Conservation (phyloP, 805 yeast species). For the Wickerhamiella cacticola region DNA sequence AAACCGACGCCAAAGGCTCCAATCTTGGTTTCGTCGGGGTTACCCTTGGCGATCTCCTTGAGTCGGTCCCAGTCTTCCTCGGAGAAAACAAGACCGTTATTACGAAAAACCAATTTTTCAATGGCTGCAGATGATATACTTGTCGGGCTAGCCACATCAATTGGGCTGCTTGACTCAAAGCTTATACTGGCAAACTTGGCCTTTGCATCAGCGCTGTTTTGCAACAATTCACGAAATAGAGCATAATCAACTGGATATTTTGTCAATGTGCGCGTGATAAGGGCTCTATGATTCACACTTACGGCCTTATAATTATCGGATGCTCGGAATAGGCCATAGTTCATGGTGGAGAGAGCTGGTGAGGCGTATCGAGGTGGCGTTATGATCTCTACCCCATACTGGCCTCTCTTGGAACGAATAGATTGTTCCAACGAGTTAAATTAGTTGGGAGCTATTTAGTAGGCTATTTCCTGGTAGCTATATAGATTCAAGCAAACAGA, state of each 20-base stretch:
- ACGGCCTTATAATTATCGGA: slow-evolving; percentile 25
- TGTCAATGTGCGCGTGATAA: slow-evolving; percentile 33
- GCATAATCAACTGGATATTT: slow-evolving; percentile 36
- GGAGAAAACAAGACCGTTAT: slow-evolving; percentile 29
- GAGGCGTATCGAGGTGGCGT: too few relatives aligned
- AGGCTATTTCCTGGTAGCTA: too few relatives aligned
- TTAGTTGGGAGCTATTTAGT: too few relatives aligned
- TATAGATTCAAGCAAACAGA: too few relatives aligned
- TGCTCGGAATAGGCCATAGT: slow-evolving; percentile 20
- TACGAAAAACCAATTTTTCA: slow-evolving; percentile 20
- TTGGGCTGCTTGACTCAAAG: slow-evolving; percentile 18
- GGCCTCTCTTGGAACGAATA: too few relatives aligned
- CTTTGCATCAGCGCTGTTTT: slow-evolving; percentile 33
- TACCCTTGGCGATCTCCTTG: slow-evolving; percentile 33
- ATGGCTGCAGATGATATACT: slow-evolving; percentile 26
- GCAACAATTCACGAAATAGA: slow-evolving; percentile 31
- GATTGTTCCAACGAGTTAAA: too few relatives aligned
- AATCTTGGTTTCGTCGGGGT: slow-evolving; percentile 34
- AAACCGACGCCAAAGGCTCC: slow-evolving; percentile 40
- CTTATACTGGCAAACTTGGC: slow-evolving; percentile 28
- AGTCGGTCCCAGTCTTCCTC: slow-evolving; percentile 32
- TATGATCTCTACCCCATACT: too few relatives aligned
- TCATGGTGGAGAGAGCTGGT: too few relatives aligned
- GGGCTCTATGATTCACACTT: slow-evolving; percentile 32
- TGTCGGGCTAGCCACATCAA: slow-evolving; percentile 14